A percentile compares a stretch with the other conserved stretches of the same genome.
Conservation (phyloP, 148 eudicot genomes). For the Amaranthus palmeri region DNA sequence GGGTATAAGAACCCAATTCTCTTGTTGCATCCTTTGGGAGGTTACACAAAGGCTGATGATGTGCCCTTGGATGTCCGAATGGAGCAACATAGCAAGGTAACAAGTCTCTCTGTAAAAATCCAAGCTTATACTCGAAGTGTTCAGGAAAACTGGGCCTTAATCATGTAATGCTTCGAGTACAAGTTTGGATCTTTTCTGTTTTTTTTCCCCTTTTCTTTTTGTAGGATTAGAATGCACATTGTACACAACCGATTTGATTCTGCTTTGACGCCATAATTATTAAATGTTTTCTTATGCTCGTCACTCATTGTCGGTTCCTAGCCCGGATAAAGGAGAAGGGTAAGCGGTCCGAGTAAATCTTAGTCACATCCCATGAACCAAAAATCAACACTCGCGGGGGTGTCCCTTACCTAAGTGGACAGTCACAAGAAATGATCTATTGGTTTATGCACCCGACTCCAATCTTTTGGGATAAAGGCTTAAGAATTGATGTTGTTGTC, state of each 20-base stretch:
- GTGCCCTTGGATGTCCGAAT: slow-evolving; percentile 80
- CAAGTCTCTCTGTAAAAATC: neutral
- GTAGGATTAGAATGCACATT: neutral
- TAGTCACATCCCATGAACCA: too few relatives aligned
- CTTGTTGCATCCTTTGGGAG: slow-evolving; percentile 83
- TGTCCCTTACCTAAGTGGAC: too few relatives aligned
- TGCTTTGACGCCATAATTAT: neutral
- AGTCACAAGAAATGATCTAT: too few relatives aligned
- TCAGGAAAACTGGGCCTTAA: neutral
- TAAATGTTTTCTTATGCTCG: neutral
- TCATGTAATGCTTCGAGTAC: neutral
- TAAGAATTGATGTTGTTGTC: too few relatives aligned
- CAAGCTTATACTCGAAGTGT: too few relatives aligned
- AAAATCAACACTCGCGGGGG: too few relatives aligned
- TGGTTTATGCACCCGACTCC: too few relatives aligned
- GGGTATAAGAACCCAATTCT: slow-evolving; percentile 78
- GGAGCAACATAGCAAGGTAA: slow-evolving; percentile 85
- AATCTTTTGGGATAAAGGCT: too few relatives aligned
- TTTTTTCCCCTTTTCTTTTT: neutral
- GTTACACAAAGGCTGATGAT: slow-evolving; percentile 81
- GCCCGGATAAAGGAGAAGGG: too few relatives aligned
- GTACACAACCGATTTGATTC: neutral
- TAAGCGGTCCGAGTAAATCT: too few relatives aligned
- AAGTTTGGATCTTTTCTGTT: neutral
- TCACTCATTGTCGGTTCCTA: too few relatives aligned